Evolutionary conservation across 305 asterid species (phyloP).

Genomic region (Fraxinus xanthoxyloides): DNA sequence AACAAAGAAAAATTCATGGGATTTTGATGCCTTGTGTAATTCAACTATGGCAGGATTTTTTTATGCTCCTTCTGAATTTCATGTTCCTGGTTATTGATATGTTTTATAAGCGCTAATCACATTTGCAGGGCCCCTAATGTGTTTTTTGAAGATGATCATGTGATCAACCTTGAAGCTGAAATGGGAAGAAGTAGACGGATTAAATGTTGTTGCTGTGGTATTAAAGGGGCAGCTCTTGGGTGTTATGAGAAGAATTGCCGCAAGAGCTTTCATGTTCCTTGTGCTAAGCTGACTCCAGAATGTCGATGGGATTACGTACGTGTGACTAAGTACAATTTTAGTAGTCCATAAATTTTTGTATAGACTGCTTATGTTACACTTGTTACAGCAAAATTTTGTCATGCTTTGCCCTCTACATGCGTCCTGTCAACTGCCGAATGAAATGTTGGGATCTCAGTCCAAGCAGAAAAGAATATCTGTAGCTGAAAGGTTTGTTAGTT

Average conservation of each 20-base stretch:
- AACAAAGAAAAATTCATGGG: not conserved
- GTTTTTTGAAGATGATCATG: conserved; percentile 63
- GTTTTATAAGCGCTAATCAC: not conserved
- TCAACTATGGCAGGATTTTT: not conserved
- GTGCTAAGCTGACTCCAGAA: conserved; percentile 81
- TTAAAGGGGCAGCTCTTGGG: conserved; percentile 95
- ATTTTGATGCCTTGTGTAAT: not conserved
- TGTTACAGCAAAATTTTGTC: conserved; percentile 75
- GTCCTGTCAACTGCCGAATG: conserved; percentile 60
- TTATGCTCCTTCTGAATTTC: not conserved
- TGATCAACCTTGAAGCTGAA: conserved; percentile 78
- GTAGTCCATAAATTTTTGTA: not conserved
- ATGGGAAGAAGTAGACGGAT: conserved; percentile 76
- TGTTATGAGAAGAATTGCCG: conserved; percentile 86
- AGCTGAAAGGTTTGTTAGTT: conserved; percentile 40
- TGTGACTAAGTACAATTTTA: not conserved
- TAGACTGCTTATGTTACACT: not conserved
- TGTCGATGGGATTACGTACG: conserved; percentile 91
- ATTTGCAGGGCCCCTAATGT: conserved; percentile 94
- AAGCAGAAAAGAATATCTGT: conserved; percentile 41
- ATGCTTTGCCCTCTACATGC: conserved; percentile 85
- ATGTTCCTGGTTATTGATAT: not conserved
- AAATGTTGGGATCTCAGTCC: conserved; percentile 39
- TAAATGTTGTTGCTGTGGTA: conserved; percentile 77
- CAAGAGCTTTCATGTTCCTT: conserved; percentile 88